A percentile compares a stretch with the other conserved stretches of the same genome.
These are phyloP conservation scores for Globisporangium paroecandrum DNA, from an alignment of 352 stramenopile species.

Conservation along the genomic window DNA sequence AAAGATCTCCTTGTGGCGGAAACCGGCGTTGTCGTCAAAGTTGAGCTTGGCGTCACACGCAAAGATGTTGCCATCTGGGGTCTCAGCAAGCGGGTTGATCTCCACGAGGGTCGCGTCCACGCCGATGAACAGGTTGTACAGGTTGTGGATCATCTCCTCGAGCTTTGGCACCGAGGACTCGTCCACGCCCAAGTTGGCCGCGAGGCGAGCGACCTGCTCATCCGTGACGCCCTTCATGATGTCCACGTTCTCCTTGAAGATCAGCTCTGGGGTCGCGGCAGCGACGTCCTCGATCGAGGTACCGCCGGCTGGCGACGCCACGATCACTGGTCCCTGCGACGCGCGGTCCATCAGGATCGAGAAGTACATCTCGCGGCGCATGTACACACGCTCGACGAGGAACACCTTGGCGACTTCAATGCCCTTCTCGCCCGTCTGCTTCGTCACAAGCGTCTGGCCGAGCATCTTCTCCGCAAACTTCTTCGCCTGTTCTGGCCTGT, in stretches of 20 bases:
- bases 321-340: slow-evolving; percentile 93
- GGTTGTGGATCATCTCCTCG: slow-evolving; percentile 71
- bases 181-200: slow-evolving; percentile 68
- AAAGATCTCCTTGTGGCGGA: slow-evolving; percentile 95
- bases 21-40: slow-evolving; percentile 98
- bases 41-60: slow-evolving; percentile 98
- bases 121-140: slow-evolving; percentile 97
- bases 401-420: slow-evolving; percentile 90
- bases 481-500: slow-evolving; percentile 64
- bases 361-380: slow-evolving; percentile 97
- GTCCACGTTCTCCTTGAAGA: slow-evolving; percentile 94
- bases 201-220: slow-evolving; percentile 71
- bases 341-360: slow-evolving; percentile 97
- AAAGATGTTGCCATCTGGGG: slow-evolving; percentile 91
- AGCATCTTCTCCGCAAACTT: slow-evolving; percentile 89
- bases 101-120: slow-evolving; percentile 97
- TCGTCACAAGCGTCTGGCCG: slow-evolving; percentile 95
- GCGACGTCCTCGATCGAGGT: slow-evolving; percentile 98
- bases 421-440: slow-evolving; percentile 89
- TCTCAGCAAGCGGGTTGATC: slow-evolving; percentile 99
- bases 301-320: slow-evolving; percentile 93
- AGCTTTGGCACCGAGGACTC: slow-evolving; percentile 50
- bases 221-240: slow-evolving; percentile 91
- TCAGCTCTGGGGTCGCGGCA: slow-evolving; percentile 89
- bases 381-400: slow-evolving; percentile 92